A percentile compares a stretch with the other conserved stretches of the same genome.
phyloP scores from a whole-genome alignment of 2,329 filamentous ascomycete genomes.

The Calonectria hongkongensis region DNA sequence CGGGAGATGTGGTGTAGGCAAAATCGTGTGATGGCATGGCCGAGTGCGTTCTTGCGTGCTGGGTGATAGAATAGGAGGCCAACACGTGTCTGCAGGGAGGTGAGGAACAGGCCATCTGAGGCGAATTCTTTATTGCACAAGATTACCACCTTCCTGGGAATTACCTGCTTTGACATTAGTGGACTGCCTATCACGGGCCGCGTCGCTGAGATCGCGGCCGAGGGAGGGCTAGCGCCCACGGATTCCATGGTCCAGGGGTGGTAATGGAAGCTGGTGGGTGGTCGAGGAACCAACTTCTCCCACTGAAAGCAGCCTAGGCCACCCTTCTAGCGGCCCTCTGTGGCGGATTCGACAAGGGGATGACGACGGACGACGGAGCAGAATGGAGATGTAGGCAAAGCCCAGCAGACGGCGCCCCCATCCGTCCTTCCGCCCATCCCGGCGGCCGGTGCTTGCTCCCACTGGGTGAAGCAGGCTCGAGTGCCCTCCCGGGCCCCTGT shows the following conservation, averaged over 20 bases:
- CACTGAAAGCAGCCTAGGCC: slow-evolving; percentile 30
- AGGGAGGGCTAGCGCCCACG: slow-evolving; percentile 45
- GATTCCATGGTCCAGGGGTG: slow-evolving; percentile 22
- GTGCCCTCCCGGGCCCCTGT: slow-evolving; percentile 40
- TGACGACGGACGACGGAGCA: slow-evolving; percentile 18
- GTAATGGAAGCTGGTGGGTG: slow-evolving; percentile 13
- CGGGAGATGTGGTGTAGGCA: slow-evolving; percentile 36
- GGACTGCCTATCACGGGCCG: slow-evolving; percentile 45
- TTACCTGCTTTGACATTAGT: slow-evolving; percentile 42
- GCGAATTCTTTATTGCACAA: slow-evolving; percentile 47
- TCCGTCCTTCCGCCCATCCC: slow-evolving; percentile 49
- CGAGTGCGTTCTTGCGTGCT: slow-evolving; percentile 35
- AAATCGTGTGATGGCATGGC: slow-evolving; percentile 48
- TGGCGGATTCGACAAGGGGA: slow-evolving; percentile 38
- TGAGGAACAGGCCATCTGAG: slow-evolving; percentile 44
- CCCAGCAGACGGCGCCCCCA: slow-evolving; percentile 35
- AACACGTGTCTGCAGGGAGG: slow-evolving; percentile 52
- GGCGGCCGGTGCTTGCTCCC: slow-evolving; percentile 51
- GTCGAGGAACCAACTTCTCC: slow-evolving; percentile 18
- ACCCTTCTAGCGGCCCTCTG: slow-evolving; percentile 41
- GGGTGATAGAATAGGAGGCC: slow-evolving; percentile 46
- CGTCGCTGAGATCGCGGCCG: slow-evolving; percentile 45
- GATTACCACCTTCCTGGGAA: slow-evolving; percentile 51
- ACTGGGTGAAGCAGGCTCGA: slow-evolving; percentile 44
- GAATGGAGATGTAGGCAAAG: slow-evolving; percentile 27